phyloP scores from a whole-genome alignment of 2,329 filamentous ascomycete genomes.

The Sarocladium brachiariae region DNA sequence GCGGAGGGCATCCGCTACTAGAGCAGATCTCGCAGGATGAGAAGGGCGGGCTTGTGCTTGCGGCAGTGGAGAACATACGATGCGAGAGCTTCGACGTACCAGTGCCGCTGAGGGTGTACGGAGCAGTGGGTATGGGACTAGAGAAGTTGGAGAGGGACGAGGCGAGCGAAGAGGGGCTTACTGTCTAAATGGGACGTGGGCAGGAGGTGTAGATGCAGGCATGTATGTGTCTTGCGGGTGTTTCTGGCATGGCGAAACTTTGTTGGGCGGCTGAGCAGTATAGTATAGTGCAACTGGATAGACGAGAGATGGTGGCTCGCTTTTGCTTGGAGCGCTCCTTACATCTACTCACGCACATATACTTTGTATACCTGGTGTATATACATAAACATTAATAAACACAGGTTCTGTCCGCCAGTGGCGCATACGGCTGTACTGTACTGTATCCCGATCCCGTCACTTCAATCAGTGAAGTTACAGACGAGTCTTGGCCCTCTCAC shows the following conservation, averaged over 20 bases:
- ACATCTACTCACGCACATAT: no score
- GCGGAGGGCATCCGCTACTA: conserved; percentile 45
- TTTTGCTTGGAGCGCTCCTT: not conserved
- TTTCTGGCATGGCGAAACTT: no score
- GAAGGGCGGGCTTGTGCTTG: conserved; percentile 63
- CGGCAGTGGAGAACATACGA: conserved; percentile 68
- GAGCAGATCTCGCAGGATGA: conserved; percentile 77
- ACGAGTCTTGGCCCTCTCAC: no score
- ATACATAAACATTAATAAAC: no score
- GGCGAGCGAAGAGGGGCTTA: conserved; percentile 39
- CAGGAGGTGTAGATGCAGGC: no score
- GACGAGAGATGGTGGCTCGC: not conserved
- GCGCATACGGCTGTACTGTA: not conserved
- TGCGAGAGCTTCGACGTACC: conserved; percentile 89
- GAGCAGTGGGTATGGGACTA: conserved; percentile 50
- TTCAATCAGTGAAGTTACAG: not conserved
- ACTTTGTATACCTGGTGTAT: no score
- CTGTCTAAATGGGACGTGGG: conserved; percentile 28
- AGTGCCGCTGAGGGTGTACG: conserved; percentile 78
- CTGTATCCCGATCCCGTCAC: not conserved
- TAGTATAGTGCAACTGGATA: not conserved
- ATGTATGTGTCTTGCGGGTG: no score
- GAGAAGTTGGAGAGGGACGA: conserved; percentile 51
- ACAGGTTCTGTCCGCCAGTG: no score
- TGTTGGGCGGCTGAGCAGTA: no score